A percentile compares a stretch with the other conserved stretches of the same genome.
Evolutionary conservation across 495 filamentous ascomycete genomes (phyloP).

Genomic region (Mytilinidion resinicola): DNA sequence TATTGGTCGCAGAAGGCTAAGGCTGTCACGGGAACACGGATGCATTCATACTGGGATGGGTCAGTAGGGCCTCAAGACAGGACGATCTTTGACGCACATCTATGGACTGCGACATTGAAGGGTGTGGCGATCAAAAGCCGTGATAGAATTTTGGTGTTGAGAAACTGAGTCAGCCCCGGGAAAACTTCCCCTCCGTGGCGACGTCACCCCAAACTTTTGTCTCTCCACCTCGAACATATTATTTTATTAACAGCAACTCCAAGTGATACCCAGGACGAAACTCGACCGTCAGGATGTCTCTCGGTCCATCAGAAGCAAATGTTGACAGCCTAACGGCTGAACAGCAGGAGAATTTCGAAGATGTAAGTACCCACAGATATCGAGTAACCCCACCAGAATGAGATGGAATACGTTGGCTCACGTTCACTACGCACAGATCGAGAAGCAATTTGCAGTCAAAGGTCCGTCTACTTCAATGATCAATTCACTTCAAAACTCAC

Average conservation of each 20-base stretch:
- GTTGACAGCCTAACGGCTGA: constrained; percentile 52
- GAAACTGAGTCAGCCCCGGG: constrained; percentile 19
- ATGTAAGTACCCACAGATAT: constrained; percentile 45
- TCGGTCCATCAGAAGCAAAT: constrained; percentile 36
- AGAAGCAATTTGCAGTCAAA: constrained; percentile 99
- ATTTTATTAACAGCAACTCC: too few species aligned
- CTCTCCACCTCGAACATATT: too few species aligned
- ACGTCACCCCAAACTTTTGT: background rate
- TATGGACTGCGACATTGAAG: constrained; percentile 22
- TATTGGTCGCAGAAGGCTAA: constrained; percentile 42
- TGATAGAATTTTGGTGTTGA: constrained; percentile 21
- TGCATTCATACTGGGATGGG: constrained; percentile 27
- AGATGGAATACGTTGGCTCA: constrained; percentile 1
- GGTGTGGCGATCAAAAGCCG: constrained; percentile 4
- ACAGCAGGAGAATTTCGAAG: constrained; percentile 68
- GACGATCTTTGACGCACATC: constrained; percentile 4
- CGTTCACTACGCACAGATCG: constrained; percentile 58
- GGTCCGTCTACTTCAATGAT: constrained; percentile 42
- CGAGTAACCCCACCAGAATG: constrained; percentile 15
- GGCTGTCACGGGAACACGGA: constrained; percentile 50
- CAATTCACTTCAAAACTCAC: constrained; percentile 2
- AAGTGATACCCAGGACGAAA: background rate
- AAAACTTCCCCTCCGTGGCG: background rate
- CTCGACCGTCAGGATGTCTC: constrained; percentile 38
- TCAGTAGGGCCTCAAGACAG: too few species aligned